phyloP scores from a whole-genome alignment of 2,329 filamentous ascomycete genomes.

The Cladosporium sp. region DNA sequence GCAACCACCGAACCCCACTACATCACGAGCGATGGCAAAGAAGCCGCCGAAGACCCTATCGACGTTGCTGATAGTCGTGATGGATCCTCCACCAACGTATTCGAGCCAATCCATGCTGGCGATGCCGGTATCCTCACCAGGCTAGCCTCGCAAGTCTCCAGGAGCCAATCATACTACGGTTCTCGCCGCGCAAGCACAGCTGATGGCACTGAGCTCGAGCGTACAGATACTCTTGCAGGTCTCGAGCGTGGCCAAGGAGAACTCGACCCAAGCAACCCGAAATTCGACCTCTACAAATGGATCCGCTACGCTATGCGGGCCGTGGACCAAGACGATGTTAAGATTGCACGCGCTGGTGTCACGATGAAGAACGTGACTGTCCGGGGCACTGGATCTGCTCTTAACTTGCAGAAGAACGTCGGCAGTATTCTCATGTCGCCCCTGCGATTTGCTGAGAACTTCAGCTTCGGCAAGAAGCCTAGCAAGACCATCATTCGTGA shows the following conservation, averaged over 20 bases:
- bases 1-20: constrained; percentile 19
- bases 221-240: constrained; percentile 36
- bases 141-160: constrained; percentile 24
- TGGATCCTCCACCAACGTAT: constrained; percentile 20
- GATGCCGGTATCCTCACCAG: constrained; percentile 24
- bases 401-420: constrained; percentile 70
- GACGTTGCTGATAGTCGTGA: constrained; percentile 6
- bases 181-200: constrained; percentile 21
- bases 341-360: constrained; percentile 57
- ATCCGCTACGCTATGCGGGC: constrained; percentile 50
- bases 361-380: constrained; percentile 67
- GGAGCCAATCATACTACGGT: constrained; percentile 23
- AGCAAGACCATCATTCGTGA: constrained; percentile 58
- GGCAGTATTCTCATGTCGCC: constrained; percentile 60
- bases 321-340: constrained; percentile 58
- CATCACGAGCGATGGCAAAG: constrained; percentile 31
- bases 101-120: constrained; percentile 24
- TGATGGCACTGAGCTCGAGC: constrained; percentile 24
- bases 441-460: constrained; percentile 57
- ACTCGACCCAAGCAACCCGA: constrained; percentile 53
- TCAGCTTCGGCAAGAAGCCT: constrained; percentile 49
- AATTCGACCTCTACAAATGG: constrained; percentile 58
- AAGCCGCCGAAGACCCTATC: constrained; percentile 28
- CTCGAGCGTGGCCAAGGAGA: constrained; percentile 48
- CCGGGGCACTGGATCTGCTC: constrained; percentile 63